Base-by-base conservation (phyloP, 441 rosid species). In the Jatropha multifida region DNA sequence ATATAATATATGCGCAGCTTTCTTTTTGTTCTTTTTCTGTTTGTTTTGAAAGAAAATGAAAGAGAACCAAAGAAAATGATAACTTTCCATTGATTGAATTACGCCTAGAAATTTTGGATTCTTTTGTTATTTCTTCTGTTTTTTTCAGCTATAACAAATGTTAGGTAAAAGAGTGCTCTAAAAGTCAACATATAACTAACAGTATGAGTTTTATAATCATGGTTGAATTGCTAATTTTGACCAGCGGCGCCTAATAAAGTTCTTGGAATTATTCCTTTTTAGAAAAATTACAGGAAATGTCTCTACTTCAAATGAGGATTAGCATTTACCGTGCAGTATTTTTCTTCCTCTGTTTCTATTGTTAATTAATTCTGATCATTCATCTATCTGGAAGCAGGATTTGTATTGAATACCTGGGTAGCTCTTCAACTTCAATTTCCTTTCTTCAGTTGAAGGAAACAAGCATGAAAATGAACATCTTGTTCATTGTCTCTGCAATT, bases 171-270 rank as follows among this genome's bases (percentile, higher is more conserved):
- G 51, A 71, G 40, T 72, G 76, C 14, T 54, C 4, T 46, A 77
- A 76, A 84, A 87, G 90, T 90, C 89, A 90, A 85, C 71, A 84
- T 85, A 77, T 63, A 69, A 77, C 85, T 75, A 80, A 84, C 73
- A 76, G 77, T 82, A 77, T 72, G 82, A 81, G 85, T 75, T 74
- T 68, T 64, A 75, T 77, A 79, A 8, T 75, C 74, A 60, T 23
- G 26, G n/a, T 65, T 14, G 52, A 86, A 79, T 68, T 72, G 82
- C 78, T 78, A 76, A 60, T 86, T 85, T 81, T 84, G 79, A 83
- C 85, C 71, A 61, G 54, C 3, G 41, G 60, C 38, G 58, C 63
- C 68, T 41, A 65, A 71, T 42, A 71, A 59, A 62, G 68, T 79
- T 66, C 54, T 67, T 27, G 78, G 5, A 20, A 55, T 48, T 26